Percentiles rank a stretch among this genome's conserved stretches.
These are phyloP conservation scores for Echium plantagineum DNA, from an alignment of 257 asterid genomes.

Conservation along the genomic window DNA sequence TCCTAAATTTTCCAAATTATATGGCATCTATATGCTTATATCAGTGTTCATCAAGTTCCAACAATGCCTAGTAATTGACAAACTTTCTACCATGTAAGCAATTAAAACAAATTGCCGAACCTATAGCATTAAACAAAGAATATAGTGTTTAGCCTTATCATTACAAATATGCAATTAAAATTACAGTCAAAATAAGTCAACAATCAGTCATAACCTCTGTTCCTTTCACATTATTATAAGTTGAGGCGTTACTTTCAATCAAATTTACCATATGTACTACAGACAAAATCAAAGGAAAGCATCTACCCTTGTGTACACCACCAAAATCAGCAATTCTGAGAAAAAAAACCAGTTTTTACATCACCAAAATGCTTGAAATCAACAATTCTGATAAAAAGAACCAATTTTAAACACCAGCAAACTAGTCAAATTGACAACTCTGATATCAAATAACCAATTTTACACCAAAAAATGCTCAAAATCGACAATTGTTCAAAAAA, in stretches of 20 bases:
- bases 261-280: neutral
- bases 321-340: neutral
- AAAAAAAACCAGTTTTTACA: too few species aligned
- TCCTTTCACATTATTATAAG: neutral
- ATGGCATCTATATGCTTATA: neutral
- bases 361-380: neutral
- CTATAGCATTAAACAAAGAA: too few species aligned
- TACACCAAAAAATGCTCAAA: neutral
- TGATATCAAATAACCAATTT: conserved; percentile 1
- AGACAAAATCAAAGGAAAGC: neutral
- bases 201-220: neutral
- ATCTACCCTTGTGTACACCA: neutral
- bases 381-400: neutral
- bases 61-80: neutral
- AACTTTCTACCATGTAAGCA: neutral
- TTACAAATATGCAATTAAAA: too few species aligned
- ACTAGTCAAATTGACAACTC: neutral
- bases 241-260: too few species aligned
- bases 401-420: neutral
- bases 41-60: neutral
- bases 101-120: too few species aligned
- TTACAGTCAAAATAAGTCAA: neutral
- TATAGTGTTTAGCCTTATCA: too few species aligned
- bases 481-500: neutral
- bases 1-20: neutral